Evolutionary conservation across 441 rosid genomes (phyloP).

Genomic region (Raphanus hybrid): DNA sequence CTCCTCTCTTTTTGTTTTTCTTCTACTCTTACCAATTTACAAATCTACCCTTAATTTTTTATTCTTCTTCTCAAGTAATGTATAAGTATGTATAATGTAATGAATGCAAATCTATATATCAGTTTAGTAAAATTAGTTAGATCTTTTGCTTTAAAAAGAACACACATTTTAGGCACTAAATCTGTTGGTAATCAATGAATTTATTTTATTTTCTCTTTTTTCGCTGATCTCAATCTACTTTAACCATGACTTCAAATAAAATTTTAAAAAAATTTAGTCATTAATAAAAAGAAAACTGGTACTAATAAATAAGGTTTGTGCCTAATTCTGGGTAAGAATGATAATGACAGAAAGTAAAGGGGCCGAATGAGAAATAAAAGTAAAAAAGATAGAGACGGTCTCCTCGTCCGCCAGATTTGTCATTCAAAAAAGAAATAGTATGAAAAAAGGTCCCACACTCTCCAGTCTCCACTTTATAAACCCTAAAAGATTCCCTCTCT

Average conservation of each 20-base stretch:
- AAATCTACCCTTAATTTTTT: conserved; percentile 31
- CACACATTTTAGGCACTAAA: neutral
- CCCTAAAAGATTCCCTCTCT: conserved; percentile 40
- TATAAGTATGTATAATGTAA: neutral
- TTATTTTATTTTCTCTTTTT: neutral
- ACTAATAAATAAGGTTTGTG: neutral
- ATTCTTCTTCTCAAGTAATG: neutral
- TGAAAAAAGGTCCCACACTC: conserved; percentile 44
- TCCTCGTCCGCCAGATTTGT: conserved; percentile 41
- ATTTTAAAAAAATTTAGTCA: neutral
- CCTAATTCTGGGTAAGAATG: conserved; percentile 4
- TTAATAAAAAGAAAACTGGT: neutral
- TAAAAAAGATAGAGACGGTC: conserved; percentile 32
- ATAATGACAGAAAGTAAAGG: conserved; percentile 19
- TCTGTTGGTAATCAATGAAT: neutral
- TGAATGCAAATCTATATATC: neutral
- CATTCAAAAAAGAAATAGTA: conserved; percentile 16
- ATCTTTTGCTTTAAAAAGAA: neutral
- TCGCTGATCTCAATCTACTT: neutral
- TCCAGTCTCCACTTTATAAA: conserved; percentile 43
- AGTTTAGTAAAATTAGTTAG: neutral
- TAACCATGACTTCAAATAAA: neutral
- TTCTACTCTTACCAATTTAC: conserved; percentile 33
- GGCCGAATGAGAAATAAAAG: conserved; percentile 32
- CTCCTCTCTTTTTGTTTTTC: conserved; percentile 38